These are phyloP conservation scores for Cryptosporidium parvum DNA, from an alignment of 169 alveolate species.

Conservation along the genomic window DNA sequence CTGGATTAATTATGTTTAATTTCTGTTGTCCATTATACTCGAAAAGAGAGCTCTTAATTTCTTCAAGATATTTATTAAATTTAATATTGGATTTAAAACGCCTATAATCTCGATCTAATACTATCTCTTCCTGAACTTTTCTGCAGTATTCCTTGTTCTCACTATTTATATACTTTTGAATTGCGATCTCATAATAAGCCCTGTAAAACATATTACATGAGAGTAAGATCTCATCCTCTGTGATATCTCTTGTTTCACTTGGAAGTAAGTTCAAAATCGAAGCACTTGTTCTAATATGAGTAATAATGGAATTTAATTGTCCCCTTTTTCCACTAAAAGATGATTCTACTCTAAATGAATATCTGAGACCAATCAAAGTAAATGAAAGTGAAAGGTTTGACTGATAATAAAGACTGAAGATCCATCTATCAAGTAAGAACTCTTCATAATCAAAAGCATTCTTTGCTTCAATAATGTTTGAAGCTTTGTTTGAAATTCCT, in stretches of 20 bases:
- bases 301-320: not conserved
- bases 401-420: constrained; percentile 38
- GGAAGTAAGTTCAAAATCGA: not conserved
- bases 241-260: constrained; percentile 24
- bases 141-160: not conserved
- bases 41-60: not conserved
- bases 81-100: not conserved
- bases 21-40: constrained; percentile 40
- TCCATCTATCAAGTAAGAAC: constrained; percentile 61
- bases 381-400: constrained; percentile 20
- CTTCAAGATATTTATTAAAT: not conserved
- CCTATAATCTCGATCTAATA: not conserved
- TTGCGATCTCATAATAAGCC: constrained; percentile 33
- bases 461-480: constrained; percentile 13
- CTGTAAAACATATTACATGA: constrained; percentile 36
- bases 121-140: not conserved
- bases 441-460: constrained; percentile 54
- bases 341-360: constrained; percentile 53
- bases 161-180: not conserved
- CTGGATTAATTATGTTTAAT: constrained; percentile 14
- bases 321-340: constrained; percentile 47
- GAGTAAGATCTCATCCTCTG: constrained; percentile 13
- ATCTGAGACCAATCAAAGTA: constrained; percentile 45
- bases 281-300: constrained; percentile 7
- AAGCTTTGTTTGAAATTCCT: constrained; percentile 10